phyloP scores from a whole-genome alignment of 768 basidiomycete genomes.

The Mycena alexandri region DNA sequence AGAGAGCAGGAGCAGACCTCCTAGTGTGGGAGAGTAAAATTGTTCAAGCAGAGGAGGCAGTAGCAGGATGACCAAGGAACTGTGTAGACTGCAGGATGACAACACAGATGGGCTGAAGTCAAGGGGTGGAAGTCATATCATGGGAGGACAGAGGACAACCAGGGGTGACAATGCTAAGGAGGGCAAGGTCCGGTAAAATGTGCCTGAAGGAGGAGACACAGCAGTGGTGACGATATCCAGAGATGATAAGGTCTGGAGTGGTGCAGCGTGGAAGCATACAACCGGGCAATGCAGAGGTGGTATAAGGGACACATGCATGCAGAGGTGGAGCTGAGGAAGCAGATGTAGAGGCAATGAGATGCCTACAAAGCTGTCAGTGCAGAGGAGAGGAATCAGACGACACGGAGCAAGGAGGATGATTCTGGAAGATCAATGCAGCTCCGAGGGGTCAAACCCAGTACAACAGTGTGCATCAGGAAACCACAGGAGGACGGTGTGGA shows the following conservation, averaged over 20 bases:
- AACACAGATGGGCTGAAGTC: conserved; percentile 5
- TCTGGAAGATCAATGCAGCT: conserved; percentile 24
- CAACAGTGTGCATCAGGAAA: conserved; percentile 18
- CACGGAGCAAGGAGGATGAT: conserved; percentile 25
- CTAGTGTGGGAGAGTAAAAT: too few relatives aligned
- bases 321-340: conserved; percentile 6
- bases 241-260: conserved; percentile 5
- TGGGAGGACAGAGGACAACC: conserved; percentile 17
- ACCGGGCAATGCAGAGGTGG: conserved; percentile 22
- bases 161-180: background rate
- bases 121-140: conserved; percentile 3
- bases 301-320: conserved; percentile 20
- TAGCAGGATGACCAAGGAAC: too few relatives aligned
- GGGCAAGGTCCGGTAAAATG: too few relatives aligned
- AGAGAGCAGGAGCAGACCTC: too few relatives aligned
- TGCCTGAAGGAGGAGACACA: too few relatives aligned
- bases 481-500: conserved; percentile 6
- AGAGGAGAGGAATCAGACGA: conserved; percentile 25
- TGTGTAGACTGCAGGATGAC: background rate
- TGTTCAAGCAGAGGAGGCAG: too few relatives aligned
- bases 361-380: conserved; percentile 19
- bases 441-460: conserved; percentile 18
- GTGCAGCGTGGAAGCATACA: conserved; percentile 19
- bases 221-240: conserved; percentile 13
- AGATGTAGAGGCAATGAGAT: conserved; percentile 26